Conservation (phyloP, 1,139 yeast genomes). For the Groenewaldozyma auringiensis region DNA sequence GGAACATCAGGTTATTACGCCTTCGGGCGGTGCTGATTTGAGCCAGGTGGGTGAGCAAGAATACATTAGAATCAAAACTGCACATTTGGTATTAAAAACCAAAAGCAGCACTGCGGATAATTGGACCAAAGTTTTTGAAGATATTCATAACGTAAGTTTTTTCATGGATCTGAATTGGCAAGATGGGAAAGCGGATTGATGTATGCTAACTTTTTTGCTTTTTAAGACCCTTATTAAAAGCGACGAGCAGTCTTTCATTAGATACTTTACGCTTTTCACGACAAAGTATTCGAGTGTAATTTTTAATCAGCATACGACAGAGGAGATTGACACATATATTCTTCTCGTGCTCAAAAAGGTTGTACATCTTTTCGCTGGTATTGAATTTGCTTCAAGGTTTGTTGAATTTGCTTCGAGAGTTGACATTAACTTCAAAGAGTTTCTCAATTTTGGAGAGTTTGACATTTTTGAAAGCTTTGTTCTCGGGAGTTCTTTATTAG, state of each 20-base stretch:
- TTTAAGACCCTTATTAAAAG: neutral
- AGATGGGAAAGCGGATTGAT: too few relatives aligned
- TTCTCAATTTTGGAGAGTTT: constrained; percentile 18
- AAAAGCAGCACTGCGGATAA: neutral
- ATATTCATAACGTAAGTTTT: constrained; percentile 1
- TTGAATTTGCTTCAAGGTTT: neutral
- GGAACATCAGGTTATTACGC: constrained; percentile 7
- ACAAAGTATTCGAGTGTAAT: neutral
- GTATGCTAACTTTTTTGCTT: neutral
- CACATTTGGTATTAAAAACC: neutral
- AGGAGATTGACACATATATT: neutral
- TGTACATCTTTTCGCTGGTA: neutral
- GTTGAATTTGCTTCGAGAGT: neutral
- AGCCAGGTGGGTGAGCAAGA: neutral
- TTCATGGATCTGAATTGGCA: too few relatives aligned
- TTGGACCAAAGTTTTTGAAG: constrained; percentile 1
- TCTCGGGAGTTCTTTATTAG: neutral
- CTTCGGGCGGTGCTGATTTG: constrained; percentile 12
- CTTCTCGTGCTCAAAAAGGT: neutral
- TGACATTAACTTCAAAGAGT: constrained; percentile 24
- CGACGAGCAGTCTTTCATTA: neutral
- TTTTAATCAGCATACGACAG: neutral
- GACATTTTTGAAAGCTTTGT: constrained; percentile 16
- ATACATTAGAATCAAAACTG: neutral
- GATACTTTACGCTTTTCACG: neutral